Evolutionary conservation across 2,329 filamentous ascomycete species (phyloP).

Genomic region (Exophiala lecanii-corni): DNA sequence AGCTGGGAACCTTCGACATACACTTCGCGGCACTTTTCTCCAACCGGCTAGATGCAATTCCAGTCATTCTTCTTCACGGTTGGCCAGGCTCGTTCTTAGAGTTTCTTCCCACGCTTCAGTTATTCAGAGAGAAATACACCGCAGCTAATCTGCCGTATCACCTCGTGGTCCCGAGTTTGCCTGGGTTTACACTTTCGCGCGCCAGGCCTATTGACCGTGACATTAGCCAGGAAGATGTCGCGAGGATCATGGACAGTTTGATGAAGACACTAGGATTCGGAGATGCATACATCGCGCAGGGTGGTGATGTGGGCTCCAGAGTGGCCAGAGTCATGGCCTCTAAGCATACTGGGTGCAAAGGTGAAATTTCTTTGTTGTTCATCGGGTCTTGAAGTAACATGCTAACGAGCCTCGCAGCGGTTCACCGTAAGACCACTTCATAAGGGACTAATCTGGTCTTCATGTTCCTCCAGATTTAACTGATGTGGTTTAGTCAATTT

Average conservation of each 20-base stretch:
- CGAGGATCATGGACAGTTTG: constrained; percentile 46
- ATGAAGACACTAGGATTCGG: constrained; percentile 52
- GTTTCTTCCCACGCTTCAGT: constrained; percentile 49
- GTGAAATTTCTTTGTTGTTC: not conserved
- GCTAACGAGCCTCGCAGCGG: constrained; percentile 22
- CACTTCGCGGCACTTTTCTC: constrained; percentile 57
- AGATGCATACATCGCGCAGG: constrained; percentile 50
- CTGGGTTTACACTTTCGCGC: constrained; percentile 51
- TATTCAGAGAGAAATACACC: constrained; percentile 45
- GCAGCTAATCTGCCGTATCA: constrained; percentile 52
- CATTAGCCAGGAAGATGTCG: constrained; percentile 38
- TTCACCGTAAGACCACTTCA: constrained; percentile 1
- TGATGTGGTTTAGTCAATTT: not conserved
- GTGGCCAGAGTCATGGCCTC: constrained; percentile 42
- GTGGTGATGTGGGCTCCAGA: constrained; percentile 53
- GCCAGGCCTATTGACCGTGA: constrained; percentile 43
- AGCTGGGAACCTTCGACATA: constrained; percentile 36
- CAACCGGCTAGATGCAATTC: constrained; percentile 44
- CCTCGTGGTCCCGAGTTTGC: constrained; percentile 52
- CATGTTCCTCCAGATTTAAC: not conserved
- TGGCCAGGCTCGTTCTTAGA: constrained; percentile 46
- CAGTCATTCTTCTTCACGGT: constrained; percentile 46
- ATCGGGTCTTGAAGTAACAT: not conserved
- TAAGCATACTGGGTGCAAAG: constrained; percentile 43
- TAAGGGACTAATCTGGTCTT: not conserved